Conservation (phyloP, 2,329 filamentous ascomycete species). For the Colletotrichum lentis region DNA sequence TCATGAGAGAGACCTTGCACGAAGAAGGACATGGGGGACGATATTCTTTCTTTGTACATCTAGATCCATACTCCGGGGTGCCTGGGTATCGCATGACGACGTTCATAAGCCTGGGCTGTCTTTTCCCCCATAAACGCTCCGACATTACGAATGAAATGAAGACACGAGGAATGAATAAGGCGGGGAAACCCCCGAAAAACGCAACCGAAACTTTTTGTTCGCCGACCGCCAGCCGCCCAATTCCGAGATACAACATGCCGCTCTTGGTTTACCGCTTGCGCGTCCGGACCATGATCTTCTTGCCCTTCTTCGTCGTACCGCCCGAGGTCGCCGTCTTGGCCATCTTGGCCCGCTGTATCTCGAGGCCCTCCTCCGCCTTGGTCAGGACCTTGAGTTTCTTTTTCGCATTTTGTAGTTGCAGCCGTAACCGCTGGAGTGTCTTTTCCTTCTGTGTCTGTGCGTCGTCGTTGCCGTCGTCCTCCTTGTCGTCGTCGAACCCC, state of each 20-base stretch:
- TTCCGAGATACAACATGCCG: not conserved
- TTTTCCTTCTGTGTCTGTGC: conserved; percentile 53
- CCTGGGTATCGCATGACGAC: conserved; percentile 41
- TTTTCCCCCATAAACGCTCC: conserved; percentile 23
- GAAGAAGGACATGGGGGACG: conserved; percentile 25
- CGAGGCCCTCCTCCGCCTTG: conserved; percentile 65
- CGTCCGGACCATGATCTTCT: conserved; percentile 69
- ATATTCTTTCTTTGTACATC: conserved; percentile 34
- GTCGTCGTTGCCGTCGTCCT: conserved; percentile 42
- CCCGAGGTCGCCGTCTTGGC: conserved; percentile 70
- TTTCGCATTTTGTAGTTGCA: conserved; percentile 59
- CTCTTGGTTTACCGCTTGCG: conserved; percentile 61
- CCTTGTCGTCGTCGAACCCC: conserved; percentile 36
- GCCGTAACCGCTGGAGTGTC: conserved; percentile 55
- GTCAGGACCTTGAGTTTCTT: conserved; percentile 64
- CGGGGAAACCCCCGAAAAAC: not conserved
- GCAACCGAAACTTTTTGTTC: conserved; percentile 23
- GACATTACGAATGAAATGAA: conserved; percentile 33
- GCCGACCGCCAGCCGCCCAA: conserved; percentile 27
- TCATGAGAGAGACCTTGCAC: conserved; percentile 25
- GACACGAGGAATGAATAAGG: conserved; percentile 20
- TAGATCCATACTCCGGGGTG: conserved; percentile 35
- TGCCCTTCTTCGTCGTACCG: conserved; percentile 66
- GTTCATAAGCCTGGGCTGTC: conserved; percentile 36
- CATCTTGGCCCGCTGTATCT: conserved; percentile 69